Evolutionary conservation across 1,139 yeast genomes (phyloP), one percentile per base, ranked within the genome.

Genomic region (Lodderomyces parapsilosis): DNA sequence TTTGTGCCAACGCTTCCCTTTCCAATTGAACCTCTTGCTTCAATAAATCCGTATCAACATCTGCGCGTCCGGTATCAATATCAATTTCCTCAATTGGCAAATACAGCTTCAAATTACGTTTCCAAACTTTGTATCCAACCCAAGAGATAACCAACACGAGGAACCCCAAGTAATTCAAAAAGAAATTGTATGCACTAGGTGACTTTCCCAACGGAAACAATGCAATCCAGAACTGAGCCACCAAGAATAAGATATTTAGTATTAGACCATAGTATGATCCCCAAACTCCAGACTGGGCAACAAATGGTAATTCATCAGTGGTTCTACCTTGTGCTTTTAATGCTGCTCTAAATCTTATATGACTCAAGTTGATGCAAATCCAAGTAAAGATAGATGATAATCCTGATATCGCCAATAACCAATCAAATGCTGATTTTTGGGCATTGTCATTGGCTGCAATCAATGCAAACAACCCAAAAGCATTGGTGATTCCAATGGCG

Each of bases 331-430:
- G 70, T 22, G 45, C 47, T 32, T 47, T 51, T 58, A 70, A 48
- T 1, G 76, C 77, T 36, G 63, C 52, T 49, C 77, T 59, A 52
- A 71, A 71, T 45, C 73, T 60, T 24, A 71, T 51, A 46, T 66
- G 71, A 39, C 73, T 63, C 27, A 65, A 54, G 23, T 63, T 63
- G 46, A 71, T 69, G 40, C 67, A 62, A 13, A 66, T 63, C 76
- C 76, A 71, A 28, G 68, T 60, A 55, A 71, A 70, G 35, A 71
- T 57, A 22, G 76, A 66, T 15, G 71, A 65, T 46, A 71, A 60
- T 4, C 74, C 76, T 39, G 71, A 62, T 8, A 71, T 62, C 37
- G 74, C 65, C 43, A 71, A 60, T 50, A 71, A 60, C 77, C 77
- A 71, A 15, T 52, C 58, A 48, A 71, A 71, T 7, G 71, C 69